phyloP scores from a whole-genome alignment of 2,329 filamentous ascomycete genomes.

The Cytospora schulzeri region DNA sequence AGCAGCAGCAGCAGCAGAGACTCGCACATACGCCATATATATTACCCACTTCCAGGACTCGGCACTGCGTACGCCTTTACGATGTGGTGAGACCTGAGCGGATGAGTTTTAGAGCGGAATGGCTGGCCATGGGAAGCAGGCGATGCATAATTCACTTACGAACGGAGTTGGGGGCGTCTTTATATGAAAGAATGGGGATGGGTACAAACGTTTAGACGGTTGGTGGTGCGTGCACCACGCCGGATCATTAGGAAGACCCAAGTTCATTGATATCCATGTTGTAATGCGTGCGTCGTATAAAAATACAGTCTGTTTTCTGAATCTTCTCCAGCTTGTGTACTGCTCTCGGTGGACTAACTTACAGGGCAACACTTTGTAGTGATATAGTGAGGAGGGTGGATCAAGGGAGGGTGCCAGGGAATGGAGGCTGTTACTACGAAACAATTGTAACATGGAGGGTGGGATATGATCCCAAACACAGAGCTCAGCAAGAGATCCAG shows the following conservation, averaged over 20 bases:
- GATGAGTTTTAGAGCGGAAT: neutral
- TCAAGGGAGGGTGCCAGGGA: too few species aligned
- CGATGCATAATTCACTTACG: constrained; percentile 11
- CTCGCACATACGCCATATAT: neutral
- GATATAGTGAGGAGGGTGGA: neutral
- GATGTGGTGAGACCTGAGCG: neutral
- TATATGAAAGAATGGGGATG: constrained; percentile 6
- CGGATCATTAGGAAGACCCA: neutral
- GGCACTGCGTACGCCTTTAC: neutral
- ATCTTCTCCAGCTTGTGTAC: neutral
- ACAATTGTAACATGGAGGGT: neutral
- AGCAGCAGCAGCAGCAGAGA: neutral
- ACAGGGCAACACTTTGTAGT: neutral
- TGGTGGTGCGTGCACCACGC: constrained; percentile 1
- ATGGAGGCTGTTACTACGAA: neutral
- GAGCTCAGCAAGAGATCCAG: neutral
- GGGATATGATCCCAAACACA: neutral
- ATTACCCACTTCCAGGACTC: neutral
- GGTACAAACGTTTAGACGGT: constrained; percentile 5
- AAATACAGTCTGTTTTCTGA: neutral
- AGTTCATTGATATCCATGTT: constrained; percentile 23
- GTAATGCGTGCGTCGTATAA: constrained; percentile 17
- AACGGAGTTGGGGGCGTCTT: constrained; percentile 23
- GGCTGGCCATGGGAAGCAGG: constrained; percentile 10
- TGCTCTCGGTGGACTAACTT: neutral